A percentile compares a stretch with the other conserved stretches of the same genome.
phyloP scores from a whole-genome alignment of 1,284 basidiomycete genomes.

The Heterobasidion annosum region DNA sequence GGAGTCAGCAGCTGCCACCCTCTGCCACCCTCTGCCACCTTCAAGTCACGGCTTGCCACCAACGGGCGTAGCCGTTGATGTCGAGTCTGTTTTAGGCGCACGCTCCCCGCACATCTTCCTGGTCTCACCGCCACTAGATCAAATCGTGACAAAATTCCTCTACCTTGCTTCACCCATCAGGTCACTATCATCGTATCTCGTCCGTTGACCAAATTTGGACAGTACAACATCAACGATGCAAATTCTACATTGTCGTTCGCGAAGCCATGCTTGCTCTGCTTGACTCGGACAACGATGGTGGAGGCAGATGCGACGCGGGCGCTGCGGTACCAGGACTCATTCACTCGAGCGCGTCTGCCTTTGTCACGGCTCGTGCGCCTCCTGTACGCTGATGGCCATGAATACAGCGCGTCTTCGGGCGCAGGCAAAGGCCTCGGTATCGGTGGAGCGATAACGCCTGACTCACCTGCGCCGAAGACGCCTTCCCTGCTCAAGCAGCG shows the following conservation, averaged over 20 bases:
- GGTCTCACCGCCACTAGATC: too few species aligned
- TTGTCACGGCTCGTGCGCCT: constrained; percentile 18
- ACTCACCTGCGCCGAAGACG: constrained; percentile 12
- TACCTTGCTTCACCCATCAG: neutral
- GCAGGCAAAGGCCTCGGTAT: constrained; percentile 11
- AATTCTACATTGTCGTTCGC: constrained; percentile 20
- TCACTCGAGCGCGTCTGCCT: constrained; percentile 2
- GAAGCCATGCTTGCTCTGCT: constrained; percentile 7
- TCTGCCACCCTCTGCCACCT: too few species aligned
- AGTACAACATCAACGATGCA: constrained; percentile 2
- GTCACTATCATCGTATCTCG: neutral
- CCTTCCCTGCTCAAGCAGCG: constrained; percentile 6
- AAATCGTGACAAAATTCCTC: neutral
- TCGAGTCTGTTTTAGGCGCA: too few species aligned
- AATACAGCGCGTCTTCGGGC: neutral
- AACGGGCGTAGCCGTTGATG: too few species aligned
- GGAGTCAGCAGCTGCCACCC: too few species aligned
- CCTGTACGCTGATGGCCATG: constrained; percentile 30
- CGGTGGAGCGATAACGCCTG: constrained; percentile 22
- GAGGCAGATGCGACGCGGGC: neutral
- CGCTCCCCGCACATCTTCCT: too few species aligned
- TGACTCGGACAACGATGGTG: neutral
- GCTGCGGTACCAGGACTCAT: neutral
- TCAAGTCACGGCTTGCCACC: too few species aligned
- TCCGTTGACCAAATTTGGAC: neutral